A percentile compares a stretch with the other conserved stretches of the same genome.
Conservation (phyloP, 2,329 filamentous ascomycete species). For the Phaeoacremonium minimum region DNA sequence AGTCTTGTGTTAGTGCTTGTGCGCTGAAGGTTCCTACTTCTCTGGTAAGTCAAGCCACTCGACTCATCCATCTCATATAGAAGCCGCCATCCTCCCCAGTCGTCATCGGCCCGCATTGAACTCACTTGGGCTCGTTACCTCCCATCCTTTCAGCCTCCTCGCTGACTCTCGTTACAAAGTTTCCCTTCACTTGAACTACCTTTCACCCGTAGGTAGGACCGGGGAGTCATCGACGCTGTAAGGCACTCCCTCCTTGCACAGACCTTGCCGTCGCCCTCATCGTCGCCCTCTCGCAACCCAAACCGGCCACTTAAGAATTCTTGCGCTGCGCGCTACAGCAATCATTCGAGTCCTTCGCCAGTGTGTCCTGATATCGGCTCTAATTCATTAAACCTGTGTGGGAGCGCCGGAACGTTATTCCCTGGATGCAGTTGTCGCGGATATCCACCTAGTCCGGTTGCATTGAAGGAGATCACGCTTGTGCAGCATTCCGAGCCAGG, state of each 20-base stretch:
- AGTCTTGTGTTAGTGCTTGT: constrained; percentile 16
- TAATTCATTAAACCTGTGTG: too few relatives aligned
- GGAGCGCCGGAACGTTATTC: constrained; percentile 12
- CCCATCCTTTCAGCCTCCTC: too few relatives aligned
- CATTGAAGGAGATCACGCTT: constrained; percentile 31
- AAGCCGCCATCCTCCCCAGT: neutral
- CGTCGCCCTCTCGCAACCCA: constrained; percentile 1
- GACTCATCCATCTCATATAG: constrained; percentile 14
- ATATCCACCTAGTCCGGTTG: constrained; percentile 26
- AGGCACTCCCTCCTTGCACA: too few relatives aligned
- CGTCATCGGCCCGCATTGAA: too few relatives aligned
- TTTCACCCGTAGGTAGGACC: too few relatives aligned
- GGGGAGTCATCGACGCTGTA: too few relatives aligned
- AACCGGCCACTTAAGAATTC: neutral
- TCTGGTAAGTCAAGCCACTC: constrained; percentile 18
- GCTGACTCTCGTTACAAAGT: too few relatives aligned
- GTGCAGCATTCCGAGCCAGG: constrained; percentile 24
- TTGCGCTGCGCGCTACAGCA: constrained; percentile 4
- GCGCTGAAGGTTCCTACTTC: constrained; percentile 14
- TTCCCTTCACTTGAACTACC: too few relatives aligned
- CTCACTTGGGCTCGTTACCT: too few relatives aligned
- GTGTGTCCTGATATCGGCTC: too few relatives aligned
- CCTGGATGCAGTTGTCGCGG: constrained; percentile 17
- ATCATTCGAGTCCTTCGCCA: constrained; percentile 7
- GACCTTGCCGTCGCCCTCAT: too few relatives aligned